Base-by-base conservation (phyloP, 2,329 filamentous ascomycete genomes). In the Aureobasidium sp. region DNA sequence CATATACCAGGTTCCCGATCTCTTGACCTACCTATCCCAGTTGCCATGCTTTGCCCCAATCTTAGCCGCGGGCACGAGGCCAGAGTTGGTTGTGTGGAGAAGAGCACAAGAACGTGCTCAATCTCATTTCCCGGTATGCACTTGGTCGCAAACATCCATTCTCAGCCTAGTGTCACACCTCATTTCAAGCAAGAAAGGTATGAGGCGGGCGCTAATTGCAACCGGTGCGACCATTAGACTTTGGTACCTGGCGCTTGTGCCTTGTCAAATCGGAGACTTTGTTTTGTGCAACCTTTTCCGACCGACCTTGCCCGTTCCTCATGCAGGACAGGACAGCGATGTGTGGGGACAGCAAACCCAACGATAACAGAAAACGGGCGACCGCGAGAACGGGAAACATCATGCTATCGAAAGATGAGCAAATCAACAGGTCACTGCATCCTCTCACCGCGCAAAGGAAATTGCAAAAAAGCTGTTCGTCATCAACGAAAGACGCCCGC, bases 71-170 rank as follows among this genome's bases (percentile, higher is more conserved):
- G 47, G 59, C 59, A 62, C 59, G 59, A 62, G 59, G 59, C 16
- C 59, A 61, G n/a, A 38, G 43, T 61, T 61, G 58, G 56, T 45
- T 18, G 56, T 60, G 43, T 61, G 58, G 58, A 61, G 58, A 13
- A 36, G n/a, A 43, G 58, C 40, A 40, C 3, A 33, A 38, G 58
- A 61, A 48, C 58, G 45, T 50, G 58, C 59, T 51, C 36, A n/a
- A 61, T 54, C 60, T 64, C 60, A 64, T 64, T 64, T 64, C 60
- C 60, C 48, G 60, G 60, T 63, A 42, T 63, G 47, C 47, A 33
- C 58, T 61, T 64, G 60, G 25, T 64, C 60, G 60, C 60, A 64
- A 55, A 64, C 60, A 64, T 29, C 60, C 48, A 27, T 38, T 47
- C 33, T 38, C 38, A 29, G 60, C 18, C 40, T 64, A 47, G 60